phyloP scores from a whole-genome alignment of 352 stramenopile species.

The Globisporangium solare region DNA sequence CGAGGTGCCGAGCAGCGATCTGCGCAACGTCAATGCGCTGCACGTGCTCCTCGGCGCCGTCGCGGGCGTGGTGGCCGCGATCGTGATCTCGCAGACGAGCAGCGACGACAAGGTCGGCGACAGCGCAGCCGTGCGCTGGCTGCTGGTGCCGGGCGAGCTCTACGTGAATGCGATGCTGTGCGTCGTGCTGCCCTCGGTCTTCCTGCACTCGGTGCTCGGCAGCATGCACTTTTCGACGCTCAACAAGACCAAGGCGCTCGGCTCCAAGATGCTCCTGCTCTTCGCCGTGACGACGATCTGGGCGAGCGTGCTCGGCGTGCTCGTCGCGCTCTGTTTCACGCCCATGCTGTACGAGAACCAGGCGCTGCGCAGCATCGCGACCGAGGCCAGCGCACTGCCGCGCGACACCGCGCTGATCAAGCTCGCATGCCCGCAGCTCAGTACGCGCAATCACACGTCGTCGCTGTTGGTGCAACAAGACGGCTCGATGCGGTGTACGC shows the following conservation, averaged over 20 bases:
- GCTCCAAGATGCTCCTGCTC: constrained; percentile 20
- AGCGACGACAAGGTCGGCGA: constrained; percentile 8
- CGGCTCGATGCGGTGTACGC: constrained; percentile 27
- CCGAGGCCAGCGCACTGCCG: constrained; percentile 3
- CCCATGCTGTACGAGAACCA: constrained; percentile 25
- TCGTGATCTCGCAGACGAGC: constrained; percentile 18
- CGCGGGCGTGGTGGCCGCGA: constrained; percentile 19
- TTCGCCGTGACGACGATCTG: constrained; percentile 37
- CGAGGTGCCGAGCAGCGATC: constrained; percentile 9
- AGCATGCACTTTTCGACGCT: constrained; percentile 39
- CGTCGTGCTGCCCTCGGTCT: constrained; percentile 32
- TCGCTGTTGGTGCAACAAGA: constrained; percentile 31
- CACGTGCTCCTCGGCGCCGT: constrained; percentile 20
- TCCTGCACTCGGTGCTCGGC: constrained; percentile 37
- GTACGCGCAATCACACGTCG: neutral
- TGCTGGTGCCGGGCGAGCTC: constrained; percentile 29
- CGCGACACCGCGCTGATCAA: constrained; percentile 13
- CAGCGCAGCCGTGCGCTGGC: constrained; percentile 10
- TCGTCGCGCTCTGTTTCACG: constrained; percentile 36
- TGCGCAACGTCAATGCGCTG: constrained; percentile 16
- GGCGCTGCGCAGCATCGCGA: constrained; percentile 17
- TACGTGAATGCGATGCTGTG: constrained; percentile 34
- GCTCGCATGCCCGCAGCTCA: constrained; percentile 20
- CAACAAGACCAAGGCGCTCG: constrained; percentile 31
- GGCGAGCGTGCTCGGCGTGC: constrained; percentile 39